Base-by-base conservation (phyloP, 169 alveolate species). In the Miamiensis avidus region DNA sequence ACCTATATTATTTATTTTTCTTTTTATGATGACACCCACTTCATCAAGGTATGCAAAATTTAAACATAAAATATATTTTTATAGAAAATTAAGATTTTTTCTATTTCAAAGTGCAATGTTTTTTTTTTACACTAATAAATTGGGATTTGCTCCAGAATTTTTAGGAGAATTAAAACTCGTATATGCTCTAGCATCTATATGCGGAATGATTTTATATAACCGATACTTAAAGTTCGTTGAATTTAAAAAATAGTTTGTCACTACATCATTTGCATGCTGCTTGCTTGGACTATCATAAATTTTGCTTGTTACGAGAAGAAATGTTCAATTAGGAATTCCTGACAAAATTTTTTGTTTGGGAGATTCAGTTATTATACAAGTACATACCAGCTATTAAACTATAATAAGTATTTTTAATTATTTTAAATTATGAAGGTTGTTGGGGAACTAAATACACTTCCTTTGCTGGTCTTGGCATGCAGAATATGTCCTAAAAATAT, bases 401-500 rank as follows among this genome's bases (percentile, higher is more conserved):
- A n/a, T n/a, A n/a, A n/a, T n/a, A n/a, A n/a, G n/a, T n/a, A n/a
- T n/a, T n/a, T n/a, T n/a, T n/a, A n/a, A n/a, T n/a, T n/a, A n/a
- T n/a, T n/a, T n/a, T n/a, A n/a, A n/a, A n/a, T n/a, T n/a, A n/a
- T n/a, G n/a, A n/a, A n/a, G n/a, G 99, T 99, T 32, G 95, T 98
- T 73, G 95, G 93, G 73, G 91, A 92, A 81, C 74, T 86, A 6
- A 94, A 93, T 81, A 91, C 97, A 4, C 93, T 98, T 89, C 99
- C 99, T 28, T 88, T 99, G 32, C 94, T 98, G 81, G 98, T 98
- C 26, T 87, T 98, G 75, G 98, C 99, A 6, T 97, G 99, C 31
- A 90, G 96, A 78, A 92, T 98, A 74, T 97, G 99, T 82, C 99
- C 99, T 31, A 96, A 97, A 83, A 98, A 98, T 25, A 97, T 98